A percentile compares a stretch with the other conserved stretches of the same genome.
These are phyloP conservation scores for Incumbomyces lentus DNA, from an alignment of 2,329 filamentous ascomycete genomes.

Conservation along the genomic window DNA sequence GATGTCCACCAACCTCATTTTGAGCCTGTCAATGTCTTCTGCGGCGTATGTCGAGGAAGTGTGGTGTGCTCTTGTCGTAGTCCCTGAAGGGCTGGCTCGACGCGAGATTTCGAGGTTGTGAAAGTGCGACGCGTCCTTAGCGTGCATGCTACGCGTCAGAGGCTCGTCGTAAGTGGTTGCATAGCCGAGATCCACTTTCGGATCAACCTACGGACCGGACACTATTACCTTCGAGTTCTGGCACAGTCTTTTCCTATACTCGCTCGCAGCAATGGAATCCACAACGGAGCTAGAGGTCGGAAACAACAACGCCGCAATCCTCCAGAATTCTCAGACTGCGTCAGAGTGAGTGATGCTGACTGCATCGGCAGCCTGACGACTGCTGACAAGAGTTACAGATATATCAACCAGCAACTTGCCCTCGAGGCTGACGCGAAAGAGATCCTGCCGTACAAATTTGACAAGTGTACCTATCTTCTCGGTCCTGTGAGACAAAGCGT, in stretches of 20 bases:
- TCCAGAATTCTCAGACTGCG: conserved; percentile 59
- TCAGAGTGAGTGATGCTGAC: conserved; percentile 46
- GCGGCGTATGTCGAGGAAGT: no score
- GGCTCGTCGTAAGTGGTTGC: no score
- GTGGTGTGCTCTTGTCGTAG: no score
- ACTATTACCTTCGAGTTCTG: no score
- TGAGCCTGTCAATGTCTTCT: not conserved
- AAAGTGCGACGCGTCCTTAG: no score
- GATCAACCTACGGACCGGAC: no score
- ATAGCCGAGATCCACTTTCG: no score
- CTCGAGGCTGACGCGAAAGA: conserved; percentile 93
- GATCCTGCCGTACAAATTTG: conserved; percentile 92
- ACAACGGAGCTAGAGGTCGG: conserved; percentile 11
- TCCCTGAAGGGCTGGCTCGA: no score
- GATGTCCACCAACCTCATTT: conserved; percentile 3
- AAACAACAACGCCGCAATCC: conserved; percentile 21
- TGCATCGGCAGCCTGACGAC: not conserved
- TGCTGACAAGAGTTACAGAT: conserved; percentile 41
- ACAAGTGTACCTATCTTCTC: conserved; percentile 82
- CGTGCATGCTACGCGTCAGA: no score
- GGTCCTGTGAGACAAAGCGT: conserved; percentile 78
- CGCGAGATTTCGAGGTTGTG: no score
- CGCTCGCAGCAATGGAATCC: conserved; percentile 6
- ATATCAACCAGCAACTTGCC: conserved; percentile 77
- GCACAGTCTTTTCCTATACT: conserved; percentile 1